Evolutionary conservation across 805 yeast genomes (phyloP).

Genomic region (Ogataea ganodermae): DNA sequence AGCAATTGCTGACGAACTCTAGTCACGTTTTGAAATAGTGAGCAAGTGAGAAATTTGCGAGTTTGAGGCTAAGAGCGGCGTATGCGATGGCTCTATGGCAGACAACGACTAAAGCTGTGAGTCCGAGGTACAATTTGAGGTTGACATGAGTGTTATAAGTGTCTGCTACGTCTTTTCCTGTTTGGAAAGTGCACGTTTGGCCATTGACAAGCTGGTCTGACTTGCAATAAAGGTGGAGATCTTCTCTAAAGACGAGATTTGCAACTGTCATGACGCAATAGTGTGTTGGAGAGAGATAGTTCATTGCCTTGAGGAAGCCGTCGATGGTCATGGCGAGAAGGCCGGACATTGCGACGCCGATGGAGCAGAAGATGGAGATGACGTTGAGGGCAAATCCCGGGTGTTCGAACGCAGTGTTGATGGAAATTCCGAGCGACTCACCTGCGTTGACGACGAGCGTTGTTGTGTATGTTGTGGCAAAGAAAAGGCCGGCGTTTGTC

Average conservation of each 20-base stretch:
- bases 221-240: constrained; percentile 52
- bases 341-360: constrained; percentile 85
- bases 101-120: constrained; percentile 42
- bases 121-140: constrained; percentile 40
- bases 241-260: constrained; percentile 57
- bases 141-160: constrained; percentile 47
- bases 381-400: constrained; percentile 80
- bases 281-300: constrained; percentile 76
- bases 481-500: constrained; percentile 64
- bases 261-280: constrained; percentile 64
- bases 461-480: constrained; percentile 58
- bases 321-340: constrained; percentile 79
- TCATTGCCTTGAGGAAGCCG: constrained; percentile 63
- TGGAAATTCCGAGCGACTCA: constrained; percentile 80
- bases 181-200: constrained; percentile 47
- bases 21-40: constrained; percentile 12
- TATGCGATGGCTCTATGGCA: constrained; percentile 45
- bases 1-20: constrained; percentile 54
- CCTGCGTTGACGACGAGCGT: constrained; percentile 68
- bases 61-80: constrained; percentile 25
- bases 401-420: constrained; percentile 71
- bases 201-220: constrained; percentile 29
- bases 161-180: constrained; percentile 59
- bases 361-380: constrained; percentile 62
- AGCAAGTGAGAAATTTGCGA: constrained; percentile 24